Conservation (phyloP, 2,329 filamentous ascomycete genomes). For the Phaeosphaeria sp. region DNA sequence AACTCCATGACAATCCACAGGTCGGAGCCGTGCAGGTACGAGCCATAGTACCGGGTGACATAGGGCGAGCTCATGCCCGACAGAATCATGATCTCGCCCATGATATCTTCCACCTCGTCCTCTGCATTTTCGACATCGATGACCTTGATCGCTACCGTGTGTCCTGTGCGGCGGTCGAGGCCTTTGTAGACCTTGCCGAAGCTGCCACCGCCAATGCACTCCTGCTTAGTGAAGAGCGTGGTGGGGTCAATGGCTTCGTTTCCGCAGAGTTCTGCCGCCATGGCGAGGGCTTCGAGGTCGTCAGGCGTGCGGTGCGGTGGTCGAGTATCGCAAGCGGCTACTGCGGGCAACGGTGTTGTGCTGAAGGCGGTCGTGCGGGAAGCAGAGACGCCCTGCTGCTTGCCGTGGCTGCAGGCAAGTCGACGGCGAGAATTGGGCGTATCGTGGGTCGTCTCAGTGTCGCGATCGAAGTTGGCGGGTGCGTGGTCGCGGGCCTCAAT, state of each 20-base stretch:
- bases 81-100: constrained; percentile 96
- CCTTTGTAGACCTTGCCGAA: constrained; percentile 99
- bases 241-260: constrained; percentile 78
- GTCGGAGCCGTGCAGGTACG: constrained; percentile 93
- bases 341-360: background rate
- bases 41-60: constrained; percentile 97
- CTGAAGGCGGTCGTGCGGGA: background rate
- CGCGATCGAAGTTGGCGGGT: too few relatives aligned
- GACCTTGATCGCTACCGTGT: constrained; percentile 96
- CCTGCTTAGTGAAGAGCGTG: constrained; percentile 83
- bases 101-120: constrained; percentile 99
- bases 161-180: constrained; percentile 90
- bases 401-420: too few relatives aligned
- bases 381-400: too few relatives aligned
- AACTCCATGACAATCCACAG: constrained; percentile 99
- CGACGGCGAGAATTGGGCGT: background rate
- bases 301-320: background rate
- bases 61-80: constrained; percentile 95
- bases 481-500: background rate
- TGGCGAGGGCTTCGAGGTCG: constrained; percentile 7
- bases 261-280: constrained; percentile 40
- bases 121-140: constrained; percentile 99
- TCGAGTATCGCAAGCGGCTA: background rate
- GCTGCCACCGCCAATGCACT: constrained; percentile 84
- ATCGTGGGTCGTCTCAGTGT: too few relatives aligned